Evolutionary conservation across 2,329 filamentous ascomycete genomes (phyloP), one percentile per base, ranked within the genome.

Genomic region (Clarireedia sp.): DNA sequence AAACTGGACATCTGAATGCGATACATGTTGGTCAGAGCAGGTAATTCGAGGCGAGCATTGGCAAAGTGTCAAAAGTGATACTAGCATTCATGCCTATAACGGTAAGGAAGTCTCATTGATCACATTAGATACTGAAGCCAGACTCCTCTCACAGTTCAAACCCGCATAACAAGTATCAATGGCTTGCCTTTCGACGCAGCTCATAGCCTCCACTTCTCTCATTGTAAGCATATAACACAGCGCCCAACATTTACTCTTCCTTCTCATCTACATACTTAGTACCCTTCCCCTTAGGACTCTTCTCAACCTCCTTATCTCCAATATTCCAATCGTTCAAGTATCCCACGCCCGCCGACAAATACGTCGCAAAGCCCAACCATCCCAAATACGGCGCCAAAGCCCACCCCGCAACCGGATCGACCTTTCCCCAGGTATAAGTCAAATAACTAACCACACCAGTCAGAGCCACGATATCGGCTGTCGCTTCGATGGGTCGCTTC

Each of bases 301-400:
- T 55, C 10, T 60, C 43, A 19, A 67, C 65, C 53, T 68, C 68
- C 63, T 67, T 68, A 54, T 65, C 60, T 2, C 57, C 65, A 57
- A 87, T 72, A 62, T 81, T 77, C 86, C 86, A 90, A 48, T 75
- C 71, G 68, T 90, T 90, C 24, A 90, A 69, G 60, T 85, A 75
- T 1, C 86, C 84, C 2, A 83, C 78, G 0, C 83, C 83, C 1
- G 81, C 82, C 65, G 83, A 89, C 51, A 97, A 75, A 68, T 96
- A 97, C 0, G 87, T 90, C 33, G 90, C 91, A 68, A 95, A 96
- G 52, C 83, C 76, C 63, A 96, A 73, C 92, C 92, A 97, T 16
- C 76, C 87, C 24, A 95, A 73, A 68, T 96, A 97, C 0, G 91
- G 92, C 23, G 81, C 79, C 71, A 95, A 78, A 61, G 83, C 77